phyloP scores from a whole-genome alignment of 2,329 filamentous ascomycete genomes.

The Mariannaea sp. region DNA sequence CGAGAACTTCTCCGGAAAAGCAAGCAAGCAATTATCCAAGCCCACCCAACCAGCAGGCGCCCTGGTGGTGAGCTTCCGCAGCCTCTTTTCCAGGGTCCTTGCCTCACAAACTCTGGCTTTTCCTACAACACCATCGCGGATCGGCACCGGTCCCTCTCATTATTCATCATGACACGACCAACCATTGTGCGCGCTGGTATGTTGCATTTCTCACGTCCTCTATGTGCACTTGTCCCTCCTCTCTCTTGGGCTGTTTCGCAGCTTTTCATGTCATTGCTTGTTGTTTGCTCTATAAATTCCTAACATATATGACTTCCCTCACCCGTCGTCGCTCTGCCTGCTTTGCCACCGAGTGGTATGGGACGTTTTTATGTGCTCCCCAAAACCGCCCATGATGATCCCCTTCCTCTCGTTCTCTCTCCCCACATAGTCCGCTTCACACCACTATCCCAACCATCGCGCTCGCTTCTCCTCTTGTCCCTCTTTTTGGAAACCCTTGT shows the following conservation, averaged over 20 bases:
- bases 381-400: neutral
- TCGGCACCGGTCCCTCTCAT: slow-evolving; percentile 20
- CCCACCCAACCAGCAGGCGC: neutral
- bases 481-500: slow-evolving; percentile 29
- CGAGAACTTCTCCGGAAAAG: neutral
- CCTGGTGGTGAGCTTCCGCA: no score
- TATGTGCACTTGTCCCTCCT: slow-evolving; percentile 8
- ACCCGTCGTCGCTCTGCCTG: neutral
- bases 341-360: neutral
- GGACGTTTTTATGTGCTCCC: neutral
- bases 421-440: slow-evolving; percentile 1
- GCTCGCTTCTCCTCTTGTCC: slow-evolving; percentile 16
- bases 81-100: neutral
- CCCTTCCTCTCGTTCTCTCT: neutral
- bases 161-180: slow-evolving; percentile 60
- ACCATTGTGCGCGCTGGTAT: slow-evolving; percentile 65
- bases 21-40: slow-evolving; percentile 3
- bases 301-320: neutral
- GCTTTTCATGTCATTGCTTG: neutral
- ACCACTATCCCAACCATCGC: slow-evolving; percentile 15
- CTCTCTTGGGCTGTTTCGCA: slow-evolving; percentile 17
- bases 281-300: neutral
- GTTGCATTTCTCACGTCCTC: slow-evolving; percentile 39
- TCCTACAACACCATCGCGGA: slow-evolving; percentile 21
- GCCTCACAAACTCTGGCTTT: slow-evolving; percentile 27